Base-by-base conservation (phyloP, 768 basidiomycete species). In the Cystofilobasidium ferigula region DNA sequence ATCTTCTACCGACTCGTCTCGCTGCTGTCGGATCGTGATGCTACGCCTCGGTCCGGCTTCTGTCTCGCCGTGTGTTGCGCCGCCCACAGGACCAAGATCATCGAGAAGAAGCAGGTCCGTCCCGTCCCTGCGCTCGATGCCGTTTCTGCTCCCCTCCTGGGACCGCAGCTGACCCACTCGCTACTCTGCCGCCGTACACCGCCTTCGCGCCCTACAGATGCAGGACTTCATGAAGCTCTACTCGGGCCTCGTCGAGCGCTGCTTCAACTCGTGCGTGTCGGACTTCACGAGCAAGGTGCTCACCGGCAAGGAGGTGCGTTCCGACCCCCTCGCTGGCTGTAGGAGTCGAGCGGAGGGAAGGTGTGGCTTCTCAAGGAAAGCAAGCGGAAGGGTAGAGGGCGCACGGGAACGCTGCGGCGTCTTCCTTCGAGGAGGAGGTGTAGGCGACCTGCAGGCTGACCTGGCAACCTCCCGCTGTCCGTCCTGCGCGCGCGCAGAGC, bases 141-240 rank as follows among this genome's bases (percentile, higher is more conserved):
- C 35, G 24, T 34, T 36, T 45, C 38, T 36, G 35, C 62, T 48
- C 7, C 13, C 42, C 2, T n/a, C n/a, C n/a, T n/a, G n/a, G 34
- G n/a, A 7, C 60, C n/a, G 9, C 4, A 13, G 30, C 30, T 51
- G 28, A 18, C 56, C 7, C 56, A 16, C 28, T 7, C 56, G 18
- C 32, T n/a, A n/a, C n/a, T n/a, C 56, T 56, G 13, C 34, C 58
- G 56, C 26, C 20, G 24, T 42, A 10, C 30, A 28, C 35, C 45
- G 26, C 24, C 16, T n/a, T 22, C 30, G 60, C 20, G 6, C 45
- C 18, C 26, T 40, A 32, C 74, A 98, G 93, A 94, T 99, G 92
- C 89, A 94, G 81, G 94, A 98, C 80, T 98, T 99, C 73, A 81
- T 99, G 81, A 83, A 82, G 73, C 86, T 98, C 78, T 98, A 99